Evolutionary conservation across 805 yeast genomes (phyloP), one percentile per base, ranked within the genome.

Genomic region (Candida tammaniensis): DNA sequence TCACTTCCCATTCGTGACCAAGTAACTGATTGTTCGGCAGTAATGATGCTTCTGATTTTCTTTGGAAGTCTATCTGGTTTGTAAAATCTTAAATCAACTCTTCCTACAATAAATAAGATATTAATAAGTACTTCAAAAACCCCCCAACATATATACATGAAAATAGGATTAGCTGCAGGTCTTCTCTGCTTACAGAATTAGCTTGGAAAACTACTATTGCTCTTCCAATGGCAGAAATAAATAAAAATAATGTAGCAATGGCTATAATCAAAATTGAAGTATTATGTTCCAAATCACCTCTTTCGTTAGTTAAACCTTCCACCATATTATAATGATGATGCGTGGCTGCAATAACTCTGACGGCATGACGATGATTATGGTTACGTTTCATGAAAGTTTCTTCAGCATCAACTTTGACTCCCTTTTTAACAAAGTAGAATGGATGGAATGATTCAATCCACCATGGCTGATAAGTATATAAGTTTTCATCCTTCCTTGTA

Each of bases 11-110:
- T 27, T 33, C 27, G 14, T 16, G 36, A 33, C n/a, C 15, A 21
- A 7, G 28, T 27, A 17, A 34, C 36, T 13, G 64, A 51, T 39
- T 60, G 68, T 36, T 64, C 66, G 7, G 70, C 69, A 5, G 71
- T 64, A 20, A 63, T 53, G 31, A 64, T 64, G 12, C 50, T 48
- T 39, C 67, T 49, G 31, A 64, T 66, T 31, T 52, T 56, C 29
- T 48, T 47, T 9, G 65, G 70, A 39, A 74, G 55, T 36, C 51
- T 59, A 53, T 82, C 88, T 12, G 91, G 91, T 58, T 83, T 77
- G 69, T 84, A 84, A 60, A 82, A 84, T 54, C 91, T 70, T 49
- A 83, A 66, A 55, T 83, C 91, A 30, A 81, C 76, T 51, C 93
- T 71, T 10, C 79, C 77, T 17, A 78, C 47, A 32, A 82, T 51